phyloP scores from a whole-genome alignment of 129 eudicot genomes.

The Rutidosis leptorrhynchoides region DNA sequence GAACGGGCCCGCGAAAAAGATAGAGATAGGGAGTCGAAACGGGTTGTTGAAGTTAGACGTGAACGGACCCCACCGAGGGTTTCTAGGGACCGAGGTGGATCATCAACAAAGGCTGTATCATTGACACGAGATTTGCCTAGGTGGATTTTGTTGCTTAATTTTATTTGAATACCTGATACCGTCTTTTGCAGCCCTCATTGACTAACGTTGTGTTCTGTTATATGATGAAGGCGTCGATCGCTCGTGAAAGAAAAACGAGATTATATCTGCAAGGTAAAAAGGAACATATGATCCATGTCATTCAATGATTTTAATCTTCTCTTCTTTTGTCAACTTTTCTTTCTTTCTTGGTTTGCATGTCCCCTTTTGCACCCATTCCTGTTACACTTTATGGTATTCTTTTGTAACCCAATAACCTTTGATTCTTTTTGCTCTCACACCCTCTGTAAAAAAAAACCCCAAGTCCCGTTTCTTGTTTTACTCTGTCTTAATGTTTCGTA shows the following conservation, averaged over 20 bases:
- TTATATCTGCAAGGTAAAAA: constrained; percentile 96
- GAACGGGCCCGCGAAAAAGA: constrained; percentile 47
- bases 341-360: constrained; percentile 12
- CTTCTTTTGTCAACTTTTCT: not conserved
- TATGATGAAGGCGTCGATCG: constrained; percentile 96
- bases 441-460: too few relatives aligned
- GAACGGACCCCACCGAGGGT: constrained; percentile 70
- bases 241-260: constrained; percentile 94
- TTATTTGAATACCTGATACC: constrained; percentile 53
- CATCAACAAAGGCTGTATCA: constrained; percentile 42
- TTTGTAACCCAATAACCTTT: too few relatives aligned
- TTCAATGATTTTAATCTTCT: constrained; percentile 15
- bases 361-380: constrained; percentile 5
- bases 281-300: constrained; percentile 38
- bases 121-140: constrained; percentile 62
- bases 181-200: constrained; percentile 55
- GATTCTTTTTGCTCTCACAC: too few relatives aligned
- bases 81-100: constrained; percentile 67
- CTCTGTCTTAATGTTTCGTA: constrained; percentile 17
- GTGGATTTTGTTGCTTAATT: constrained; percentile 60
- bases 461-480: constrained; percentile 5
- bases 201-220: constrained; percentile 82
- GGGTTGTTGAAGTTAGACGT: constrained; percentile 51
- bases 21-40: constrained; percentile 55
- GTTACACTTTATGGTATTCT: constrained; percentile 21